Evolutionary conservation across 352 stramenopile species (phyloP).

Genomic region (Pythium pyrilobum): DNA sequence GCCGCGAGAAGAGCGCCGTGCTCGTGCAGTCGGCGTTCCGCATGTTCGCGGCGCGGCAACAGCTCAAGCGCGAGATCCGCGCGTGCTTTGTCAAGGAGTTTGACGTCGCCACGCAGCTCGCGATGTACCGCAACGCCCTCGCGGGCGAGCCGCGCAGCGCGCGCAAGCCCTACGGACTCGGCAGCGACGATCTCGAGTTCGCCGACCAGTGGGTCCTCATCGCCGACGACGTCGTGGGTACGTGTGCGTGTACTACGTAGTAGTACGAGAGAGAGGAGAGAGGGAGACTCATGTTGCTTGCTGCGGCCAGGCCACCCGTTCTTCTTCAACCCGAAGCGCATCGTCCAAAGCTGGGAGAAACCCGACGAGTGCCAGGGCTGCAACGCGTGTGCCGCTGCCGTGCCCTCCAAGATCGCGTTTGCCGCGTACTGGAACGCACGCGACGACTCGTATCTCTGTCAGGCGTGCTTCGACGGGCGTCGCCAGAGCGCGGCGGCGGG

Average conservation of each 20-base stretch:
- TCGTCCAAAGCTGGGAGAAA: constrained; percentile 52
- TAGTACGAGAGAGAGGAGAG: background rate
- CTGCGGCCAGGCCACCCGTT: constrained; percentile 35
- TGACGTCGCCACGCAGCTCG: constrained; percentile 24
- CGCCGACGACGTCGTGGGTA: constrained; percentile 32
- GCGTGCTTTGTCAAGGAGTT: constrained; percentile 58
- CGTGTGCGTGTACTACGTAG: constrained; percentile 12
- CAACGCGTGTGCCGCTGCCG: constrained; percentile 15
- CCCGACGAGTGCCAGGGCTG: constrained; percentile 51
- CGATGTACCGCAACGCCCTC: constrained; percentile 53
- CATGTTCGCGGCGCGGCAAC: constrained; percentile 44
- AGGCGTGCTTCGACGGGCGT: constrained; percentile 20
- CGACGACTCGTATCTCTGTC: constrained; percentile 43
- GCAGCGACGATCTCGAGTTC: constrained; percentile 39
- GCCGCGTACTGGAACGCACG: constrained; percentile 44
- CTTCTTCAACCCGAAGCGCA: constrained; percentile 60
- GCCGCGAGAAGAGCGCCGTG: constrained; percentile 36
- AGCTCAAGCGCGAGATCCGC: constrained; percentile 42
- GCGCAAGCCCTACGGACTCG: constrained; percentile 51
- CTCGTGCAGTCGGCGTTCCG: constrained; percentile 53
- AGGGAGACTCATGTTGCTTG: background rate
- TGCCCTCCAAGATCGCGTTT: constrained; percentile 22
- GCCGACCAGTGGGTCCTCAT: constrained; percentile 59
- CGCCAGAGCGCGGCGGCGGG: background rate
- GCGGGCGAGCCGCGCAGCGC: constrained; percentile 24